Conservation (phyloP, 345 rosid species). For the Trapa bicornis region DNA sequence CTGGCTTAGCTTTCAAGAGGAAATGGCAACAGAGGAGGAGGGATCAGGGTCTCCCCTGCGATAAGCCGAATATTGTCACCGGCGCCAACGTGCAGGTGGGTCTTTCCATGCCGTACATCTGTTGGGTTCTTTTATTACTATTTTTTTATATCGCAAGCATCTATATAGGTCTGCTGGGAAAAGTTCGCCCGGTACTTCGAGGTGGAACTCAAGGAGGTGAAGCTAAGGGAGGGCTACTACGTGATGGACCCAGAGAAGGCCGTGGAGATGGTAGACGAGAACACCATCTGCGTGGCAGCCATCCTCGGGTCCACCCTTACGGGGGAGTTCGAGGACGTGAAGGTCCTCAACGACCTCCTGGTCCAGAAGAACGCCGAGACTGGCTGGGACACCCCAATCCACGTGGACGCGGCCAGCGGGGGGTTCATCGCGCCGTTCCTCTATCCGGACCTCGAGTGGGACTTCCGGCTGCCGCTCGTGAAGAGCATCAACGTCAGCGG, state of each 20-base stretch:
- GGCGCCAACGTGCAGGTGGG: constrained; percentile 7
- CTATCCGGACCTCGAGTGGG: constrained; percentile 44
- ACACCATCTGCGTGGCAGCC: too few relatives aligned
- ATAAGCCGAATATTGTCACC: constrained; percentile 39
- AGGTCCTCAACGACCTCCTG: constrained; percentile 27
- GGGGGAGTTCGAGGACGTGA: constrained; percentile 42
- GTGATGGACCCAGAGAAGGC: too few relatives aligned
- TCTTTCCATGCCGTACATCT: too few relatives aligned
- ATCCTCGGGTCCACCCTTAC: constrained; percentile 26
- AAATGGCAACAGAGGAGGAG: constrained; percentile 35
- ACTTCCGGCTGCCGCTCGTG: constrained; percentile 34
- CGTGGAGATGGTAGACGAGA: too few relatives aligned
- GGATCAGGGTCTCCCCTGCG: constrained; percentile 23
- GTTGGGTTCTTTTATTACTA: too few relatives aligned
- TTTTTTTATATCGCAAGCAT: too few relatives aligned
- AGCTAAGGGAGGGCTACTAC: not conserved
- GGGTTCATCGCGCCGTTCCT: constrained; percentile 12
- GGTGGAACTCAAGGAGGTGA: constrained; percentile 32
- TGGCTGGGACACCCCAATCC: constrained; percentile 45
- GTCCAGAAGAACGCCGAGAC: constrained; percentile 26
- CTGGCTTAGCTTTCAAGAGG: constrained; percentile 41
- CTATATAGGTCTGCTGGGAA: constrained; percentile 37
- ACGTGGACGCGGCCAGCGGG: constrained; percentile 42
- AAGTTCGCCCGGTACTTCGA: constrained; percentile 40
- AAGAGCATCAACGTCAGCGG: constrained; percentile 36